phyloP scores from a whole-genome alignment of 495 filamentous ascomycete species.

The Viridothelium virens region DNA sequence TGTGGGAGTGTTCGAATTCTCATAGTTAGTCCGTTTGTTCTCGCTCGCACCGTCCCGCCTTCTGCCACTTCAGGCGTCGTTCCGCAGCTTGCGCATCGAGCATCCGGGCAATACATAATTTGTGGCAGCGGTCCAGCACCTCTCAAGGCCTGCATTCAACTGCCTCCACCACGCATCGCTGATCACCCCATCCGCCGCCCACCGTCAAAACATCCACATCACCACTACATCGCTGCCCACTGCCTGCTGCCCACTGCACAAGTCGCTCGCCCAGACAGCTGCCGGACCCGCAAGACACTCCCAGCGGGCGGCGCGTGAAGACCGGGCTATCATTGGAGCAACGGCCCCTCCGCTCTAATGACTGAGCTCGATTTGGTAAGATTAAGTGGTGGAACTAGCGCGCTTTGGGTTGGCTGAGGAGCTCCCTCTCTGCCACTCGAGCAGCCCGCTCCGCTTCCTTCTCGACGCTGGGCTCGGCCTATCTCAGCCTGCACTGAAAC shows the following conservation, averaged over 20 bases:
- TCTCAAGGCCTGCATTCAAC: neutral
- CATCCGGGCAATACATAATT: neutral
- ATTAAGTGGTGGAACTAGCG: conserved; percentile 10
- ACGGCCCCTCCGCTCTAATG: neutral
- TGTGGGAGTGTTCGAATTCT: neutral
- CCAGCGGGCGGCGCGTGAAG: neutral
- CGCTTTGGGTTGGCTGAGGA: conserved; percentile 10
- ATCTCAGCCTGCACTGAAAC: conserved; percentile 10
- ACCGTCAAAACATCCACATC: neutral
- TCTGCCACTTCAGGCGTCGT: neutral
- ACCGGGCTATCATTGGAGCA: neutral
- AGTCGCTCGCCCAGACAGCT: too few relatives aligned
- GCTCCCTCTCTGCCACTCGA: conserved; percentile 1
- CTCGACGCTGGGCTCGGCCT: conserved; percentile 1
- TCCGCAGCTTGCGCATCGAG: neutral
- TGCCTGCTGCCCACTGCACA: neutral
- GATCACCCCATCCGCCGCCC: conserved; percentile 4
- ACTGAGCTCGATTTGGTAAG: conserved; percentile 4
- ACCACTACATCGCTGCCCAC: too few relatives aligned
- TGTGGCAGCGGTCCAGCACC: too few relatives aligned
- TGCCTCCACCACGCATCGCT: neutral
- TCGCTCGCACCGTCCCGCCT: conserved; percentile 5
- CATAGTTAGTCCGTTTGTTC: neutral
- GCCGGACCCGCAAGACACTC: too few relatives aligned
- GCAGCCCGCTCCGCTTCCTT: conserved; percentile 11